These are phyloP conservation scores for Fusarium burgessii DNA, from an alignment of 2,329 filamentous ascomycete genomes.

Conservation along the genomic window DNA sequence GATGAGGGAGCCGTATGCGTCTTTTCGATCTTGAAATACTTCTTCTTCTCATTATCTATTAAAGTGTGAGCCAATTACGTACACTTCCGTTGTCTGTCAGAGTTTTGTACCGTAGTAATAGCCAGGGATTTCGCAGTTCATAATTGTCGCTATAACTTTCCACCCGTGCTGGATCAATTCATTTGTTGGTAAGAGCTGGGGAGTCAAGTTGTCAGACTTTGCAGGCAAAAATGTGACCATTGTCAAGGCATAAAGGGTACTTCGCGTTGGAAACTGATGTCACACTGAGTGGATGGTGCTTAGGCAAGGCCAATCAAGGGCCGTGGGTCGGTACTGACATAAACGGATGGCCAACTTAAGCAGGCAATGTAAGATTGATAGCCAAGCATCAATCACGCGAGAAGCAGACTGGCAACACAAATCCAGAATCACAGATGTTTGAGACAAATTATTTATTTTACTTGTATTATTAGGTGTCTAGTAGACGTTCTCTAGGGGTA, in stretches of 20 bases:
- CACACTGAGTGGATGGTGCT: slow-evolving; percentile 1
- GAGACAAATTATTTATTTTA: slow-evolving; percentile 50
- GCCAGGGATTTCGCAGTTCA: slow-evolving; percentile 61
- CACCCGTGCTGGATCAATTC: background rate
- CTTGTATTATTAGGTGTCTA: slow-evolving; percentile 60
- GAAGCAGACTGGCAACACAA: background rate
- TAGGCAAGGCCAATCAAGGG: background rate
- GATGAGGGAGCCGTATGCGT: slow-evolving; percentile 63
- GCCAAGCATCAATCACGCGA: background rate
- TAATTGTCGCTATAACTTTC: slow-evolving; percentile 23
- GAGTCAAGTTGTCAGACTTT: background rate
- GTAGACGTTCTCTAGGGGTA: slow-evolving; percentile 54
- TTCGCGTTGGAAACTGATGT: background rate
- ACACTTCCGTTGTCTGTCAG: background rate
- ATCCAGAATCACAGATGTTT: background rate
- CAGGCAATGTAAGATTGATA: background rate
- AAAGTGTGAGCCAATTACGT: background rate
- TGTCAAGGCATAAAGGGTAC: background rate
- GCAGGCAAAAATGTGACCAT: background rate
- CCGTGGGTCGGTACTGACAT: background rate
- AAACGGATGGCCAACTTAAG: background rate
- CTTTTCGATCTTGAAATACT: slow-evolving; percentile 76
- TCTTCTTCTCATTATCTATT: slow-evolving; percentile 67
- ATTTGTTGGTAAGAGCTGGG: background rate
- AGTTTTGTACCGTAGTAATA: slow-evolving; percentile 64